Evolutionary conservation across 2,329 filamentous ascomycete genomes (phyloP), one percentile per base, ranked within the genome.

Genomic region (Ramichloridium luteum): DNA sequence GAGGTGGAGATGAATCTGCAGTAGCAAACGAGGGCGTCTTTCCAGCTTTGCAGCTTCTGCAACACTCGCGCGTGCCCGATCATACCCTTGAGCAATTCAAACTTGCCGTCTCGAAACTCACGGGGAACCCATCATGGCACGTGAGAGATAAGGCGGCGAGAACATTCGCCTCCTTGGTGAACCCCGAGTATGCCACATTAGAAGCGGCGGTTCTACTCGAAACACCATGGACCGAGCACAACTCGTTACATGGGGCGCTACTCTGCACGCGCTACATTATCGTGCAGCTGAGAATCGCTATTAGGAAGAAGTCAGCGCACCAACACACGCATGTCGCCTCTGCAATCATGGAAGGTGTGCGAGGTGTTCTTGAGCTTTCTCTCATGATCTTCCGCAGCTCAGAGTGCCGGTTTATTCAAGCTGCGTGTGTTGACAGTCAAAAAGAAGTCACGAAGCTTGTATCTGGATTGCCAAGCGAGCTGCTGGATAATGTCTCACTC

Each of bases 71-170:
- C 0, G 74, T 81, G 1, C 80, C 80, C 0, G 64, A 69, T 14
- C 51, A 64, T 3, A 57, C 71, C 36, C 61, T 68, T 2, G 57
- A 62, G 1, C 62, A 69, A 28, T 68, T 85, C 4, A 66, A 71
- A 43, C 46, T 55, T 3, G 64, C 70, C 28, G 72, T 88, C 5
- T 55, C 67, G 5, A 64, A 62, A 25, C 75, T 86, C 33, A 63
- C 84, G 3, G 68, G 64, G 8, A 84, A 77, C 39, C 68, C 68
- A 1, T 70, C 83, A 12, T 90, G 83, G 83, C 80, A 85, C 49
- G 72, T 90, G 5, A 67, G 83, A 30, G 81, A 88, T 46, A 83
- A 86, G 52, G 80, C 82, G 1, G 80, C 82, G 0, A 68, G 79
- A 11, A 82, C 81, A 1, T 61, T 82, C 9, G 57, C 59, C 3